These are phyloP conservation scores for Chlamydomonas schloesseri DNA, from an alignment of 139 green algal genomes.

Conservation along the genomic window DNA sequence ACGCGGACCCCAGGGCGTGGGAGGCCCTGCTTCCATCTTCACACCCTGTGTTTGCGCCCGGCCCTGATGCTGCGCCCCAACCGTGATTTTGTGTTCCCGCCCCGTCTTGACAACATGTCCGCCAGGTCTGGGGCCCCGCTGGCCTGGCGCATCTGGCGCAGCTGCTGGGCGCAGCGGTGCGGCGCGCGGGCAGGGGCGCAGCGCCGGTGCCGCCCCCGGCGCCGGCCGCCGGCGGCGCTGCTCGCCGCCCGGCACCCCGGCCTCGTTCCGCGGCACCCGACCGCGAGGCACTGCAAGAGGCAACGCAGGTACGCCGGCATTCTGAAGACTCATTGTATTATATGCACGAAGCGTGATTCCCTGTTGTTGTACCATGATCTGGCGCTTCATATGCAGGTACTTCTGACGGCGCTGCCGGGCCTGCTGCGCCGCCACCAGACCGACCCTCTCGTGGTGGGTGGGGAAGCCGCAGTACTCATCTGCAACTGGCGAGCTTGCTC, in stretches of 20 bases:
- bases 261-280: background rate
- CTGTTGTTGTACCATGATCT: too few species aligned
- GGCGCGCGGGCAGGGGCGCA: background rate
- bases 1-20: too few species aligned
- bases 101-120: too few species aligned
- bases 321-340: too few species aligned
- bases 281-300: slow-evolving; percentile 5
- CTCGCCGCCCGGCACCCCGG: background rate
- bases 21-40: too few species aligned
- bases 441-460: slow-evolving; percentile 16
- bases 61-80: too few species aligned
- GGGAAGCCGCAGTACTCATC: too few species aligned
- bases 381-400: background rate
- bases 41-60: too few species aligned
- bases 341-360: too few species aligned
- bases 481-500: too few species aligned
- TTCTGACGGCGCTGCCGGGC: slow-evolving; percentile 29
- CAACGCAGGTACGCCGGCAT: background rate
- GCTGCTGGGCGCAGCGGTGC: slow-evolving; percentile 29
- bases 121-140: slow-evolving; percentile 14
- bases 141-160: slow-evolving; percentile 25
- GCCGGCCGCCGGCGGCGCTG: background rate
- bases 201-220: background rate
- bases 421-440: slow-evolving; percentile 35
- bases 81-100: too few species aligned